These are phyloP conservation scores for Plasmopara halstedii DNA, from an alignment of 352 stramenopile species.

Conservation along the genomic window DNA sequence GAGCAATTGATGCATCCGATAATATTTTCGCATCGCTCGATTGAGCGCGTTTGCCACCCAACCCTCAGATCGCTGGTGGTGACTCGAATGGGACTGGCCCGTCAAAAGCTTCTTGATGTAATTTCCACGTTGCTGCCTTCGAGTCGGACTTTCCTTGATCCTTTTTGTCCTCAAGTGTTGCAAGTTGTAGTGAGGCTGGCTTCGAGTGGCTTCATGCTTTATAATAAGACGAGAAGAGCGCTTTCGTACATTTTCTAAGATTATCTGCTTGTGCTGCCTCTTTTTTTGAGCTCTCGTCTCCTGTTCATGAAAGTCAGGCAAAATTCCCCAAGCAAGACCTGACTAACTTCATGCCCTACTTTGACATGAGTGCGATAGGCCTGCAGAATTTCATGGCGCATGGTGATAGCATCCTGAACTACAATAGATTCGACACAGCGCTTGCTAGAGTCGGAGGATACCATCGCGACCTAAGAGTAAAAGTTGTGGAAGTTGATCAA, in stretches of 20 bases:
- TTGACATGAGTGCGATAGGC: conserved; percentile 39
- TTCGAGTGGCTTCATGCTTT: conserved; percentile 20
- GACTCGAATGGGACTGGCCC: conserved; percentile 22
- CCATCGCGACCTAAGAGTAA: background rate
- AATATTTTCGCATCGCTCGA: conserved; percentile 47
- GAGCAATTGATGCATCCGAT: conserved; percentile 37
- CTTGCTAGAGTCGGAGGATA: background rate
- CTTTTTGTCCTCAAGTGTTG: conserved; percentile 6
- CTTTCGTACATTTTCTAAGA: conserved; percentile 42
- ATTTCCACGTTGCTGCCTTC: conserved; percentile 10
- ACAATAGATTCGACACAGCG: background rate
- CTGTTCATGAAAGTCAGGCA: conserved; percentile 10
- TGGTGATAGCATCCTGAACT: background rate
- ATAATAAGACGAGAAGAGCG: conserved; percentile 34
- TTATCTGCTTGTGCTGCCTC: conserved; percentile 49
- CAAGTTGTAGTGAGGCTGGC: conserved; percentile 1
- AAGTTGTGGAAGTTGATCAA: background rate
- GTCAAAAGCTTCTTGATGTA: conserved; percentile 39
- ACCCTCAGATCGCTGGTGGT: conserved; percentile 34
- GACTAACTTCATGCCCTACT: conserved; percentile 1
- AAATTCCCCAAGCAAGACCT: background rate
- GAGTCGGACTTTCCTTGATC: conserved; percentile 9
- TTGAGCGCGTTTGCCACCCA: conserved; percentile 54
- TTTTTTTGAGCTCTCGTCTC: conserved; percentile 36
- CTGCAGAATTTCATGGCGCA: conserved; percentile 35